These are phyloP conservation scores for Coemansia sp. DNA, from an alignment of 192 early-diverging fungal genomes.

Conservation along the genomic window DNA sequence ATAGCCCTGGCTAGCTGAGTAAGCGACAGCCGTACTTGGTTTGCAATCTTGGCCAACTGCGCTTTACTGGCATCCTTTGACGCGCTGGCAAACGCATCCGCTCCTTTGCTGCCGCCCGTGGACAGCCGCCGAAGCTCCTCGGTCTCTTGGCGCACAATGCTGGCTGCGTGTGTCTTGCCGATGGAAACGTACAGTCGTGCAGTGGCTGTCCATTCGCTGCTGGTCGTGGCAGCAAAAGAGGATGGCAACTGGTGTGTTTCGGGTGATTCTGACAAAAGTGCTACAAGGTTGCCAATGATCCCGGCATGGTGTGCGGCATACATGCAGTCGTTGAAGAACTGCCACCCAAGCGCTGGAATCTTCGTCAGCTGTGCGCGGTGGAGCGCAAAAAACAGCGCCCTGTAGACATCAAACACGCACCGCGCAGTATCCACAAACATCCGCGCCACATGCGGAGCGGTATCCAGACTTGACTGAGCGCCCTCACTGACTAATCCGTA, in stretches of 20 bases:
- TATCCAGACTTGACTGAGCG: not conserved
- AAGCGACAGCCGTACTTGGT: conserved; percentile 17
- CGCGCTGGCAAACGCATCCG: conserved; percentile 10
- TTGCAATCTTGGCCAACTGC: conserved; percentile 8
- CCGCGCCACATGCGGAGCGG: not conserved
- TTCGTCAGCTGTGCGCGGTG: conserved; percentile 28
- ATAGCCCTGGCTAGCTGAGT: conserved; percentile 24
- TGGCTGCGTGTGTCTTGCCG: conserved; percentile 7
- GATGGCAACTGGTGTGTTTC: not conserved
- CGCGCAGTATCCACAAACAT: conserved; percentile 6
- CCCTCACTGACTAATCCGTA: conserved; percentile 21
- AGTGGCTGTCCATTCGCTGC: conserved; percentile 10
- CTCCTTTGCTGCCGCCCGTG: not conserved
- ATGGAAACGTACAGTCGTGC: conserved; percentile 10
- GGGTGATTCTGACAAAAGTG: not conserved
- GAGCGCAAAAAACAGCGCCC: conserved; percentile 24
- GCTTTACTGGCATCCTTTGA: not conserved
- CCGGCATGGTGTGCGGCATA: conserved; percentile 44
- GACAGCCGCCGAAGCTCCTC: conserved; percentile 17
- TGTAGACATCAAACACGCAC: conserved; percentile 16
- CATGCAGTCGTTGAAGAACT: conserved; percentile 46
- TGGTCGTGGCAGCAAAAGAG: not conserved
- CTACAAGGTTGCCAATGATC: conserved; percentile 1
- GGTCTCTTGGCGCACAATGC: conserved; percentile 9
- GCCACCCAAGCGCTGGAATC: conserved; percentile 40